Evolutionary conservation across 148 eudicot species (phyloP).

Genomic region (Cornus controversa): DNA sequence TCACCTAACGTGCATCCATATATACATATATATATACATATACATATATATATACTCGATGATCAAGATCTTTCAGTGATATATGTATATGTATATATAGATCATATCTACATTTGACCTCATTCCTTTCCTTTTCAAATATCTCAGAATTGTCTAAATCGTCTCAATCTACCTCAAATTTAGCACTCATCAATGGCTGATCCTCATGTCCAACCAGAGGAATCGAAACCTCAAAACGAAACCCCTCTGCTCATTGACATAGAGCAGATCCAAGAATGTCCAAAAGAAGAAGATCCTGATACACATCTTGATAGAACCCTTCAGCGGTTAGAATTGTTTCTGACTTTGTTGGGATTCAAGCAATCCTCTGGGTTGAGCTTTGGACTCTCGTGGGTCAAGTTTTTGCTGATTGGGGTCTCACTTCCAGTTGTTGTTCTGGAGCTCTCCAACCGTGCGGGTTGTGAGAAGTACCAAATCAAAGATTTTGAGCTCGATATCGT

Average conservation of each 20-base stretch:
- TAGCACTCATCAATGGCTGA: constrained; percentile 7
- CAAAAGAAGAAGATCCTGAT: constrained; percentile 19
- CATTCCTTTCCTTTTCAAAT: neutral
- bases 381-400: constrained; percentile 42
- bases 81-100: too few species aligned
- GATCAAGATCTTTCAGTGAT: too few species aligned
- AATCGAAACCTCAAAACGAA: neutral
- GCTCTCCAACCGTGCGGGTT: constrained; percentile 41
- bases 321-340: constrained; percentile 25
- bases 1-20: too few species aligned
- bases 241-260: constrained; percentile 19
- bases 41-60: too few species aligned
- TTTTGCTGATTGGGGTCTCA: constrained; percentile 44
- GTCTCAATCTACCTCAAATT: neutral
- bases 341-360: constrained; percentile 34
- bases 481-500: constrained; percentile 61
- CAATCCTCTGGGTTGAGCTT: constrained; percentile 24
- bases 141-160: neutral
- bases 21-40: too few species aligned
- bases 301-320: constrained; percentile 33
- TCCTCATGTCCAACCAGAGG: neutral
- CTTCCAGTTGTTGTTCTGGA: constrained; percentile 45
- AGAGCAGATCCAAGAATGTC: constrained; percentile 17
- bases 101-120: too few species aligned
- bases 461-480: constrained; percentile 46